Conservation (phyloP, 345 rosid genomes). For the Erysimum cheiranthoides region DNA sequence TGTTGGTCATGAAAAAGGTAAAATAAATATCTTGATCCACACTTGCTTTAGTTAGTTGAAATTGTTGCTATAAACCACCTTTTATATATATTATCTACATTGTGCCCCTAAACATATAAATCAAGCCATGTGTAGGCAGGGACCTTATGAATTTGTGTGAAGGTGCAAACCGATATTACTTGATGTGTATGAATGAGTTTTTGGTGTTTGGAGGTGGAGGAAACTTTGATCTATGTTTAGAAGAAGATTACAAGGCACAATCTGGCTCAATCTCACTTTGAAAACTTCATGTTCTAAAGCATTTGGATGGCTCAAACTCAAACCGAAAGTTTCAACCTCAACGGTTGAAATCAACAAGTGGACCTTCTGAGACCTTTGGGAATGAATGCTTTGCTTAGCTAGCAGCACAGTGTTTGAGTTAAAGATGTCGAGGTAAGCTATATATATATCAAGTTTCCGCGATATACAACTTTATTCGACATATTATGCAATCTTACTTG, state of each 20-base stretch:
- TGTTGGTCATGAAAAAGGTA: no score
- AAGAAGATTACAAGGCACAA: conserved; percentile 73
- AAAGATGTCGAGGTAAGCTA: conserved; percentile 74
- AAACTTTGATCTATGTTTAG: conserved; percentile 65
- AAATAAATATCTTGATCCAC: no score
- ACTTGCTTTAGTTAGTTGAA: no score
- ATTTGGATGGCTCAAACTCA: conserved; percentile 2
- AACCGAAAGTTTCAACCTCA: conserved; percentile 24
- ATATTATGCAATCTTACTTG: background rate
- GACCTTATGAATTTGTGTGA: conserved; percentile 15
- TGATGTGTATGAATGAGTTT: conserved; percentile 81
- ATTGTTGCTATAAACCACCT: no score
- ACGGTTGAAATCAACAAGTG: conserved; percentile 84
- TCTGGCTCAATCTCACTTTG: background rate
- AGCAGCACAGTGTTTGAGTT: conserved; percentile 66
- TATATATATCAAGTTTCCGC: background rate
- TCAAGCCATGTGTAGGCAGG: background rate
- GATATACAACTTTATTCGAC: background rate
- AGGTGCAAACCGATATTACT: conserved; percentile 95
- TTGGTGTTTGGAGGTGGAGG: conserved; percentile 82
- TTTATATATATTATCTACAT: background rate
- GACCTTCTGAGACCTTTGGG: conserved; percentile 84
- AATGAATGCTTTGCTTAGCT: conserved; percentile 85
- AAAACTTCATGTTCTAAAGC: background rate
- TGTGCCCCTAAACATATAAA: background rate